A percentile compares a stretch with the other conserved stretches of the same genome.
Conservation (phyloP, 1,139 yeast species). For the Suhomyces coccinellae region DNA sequence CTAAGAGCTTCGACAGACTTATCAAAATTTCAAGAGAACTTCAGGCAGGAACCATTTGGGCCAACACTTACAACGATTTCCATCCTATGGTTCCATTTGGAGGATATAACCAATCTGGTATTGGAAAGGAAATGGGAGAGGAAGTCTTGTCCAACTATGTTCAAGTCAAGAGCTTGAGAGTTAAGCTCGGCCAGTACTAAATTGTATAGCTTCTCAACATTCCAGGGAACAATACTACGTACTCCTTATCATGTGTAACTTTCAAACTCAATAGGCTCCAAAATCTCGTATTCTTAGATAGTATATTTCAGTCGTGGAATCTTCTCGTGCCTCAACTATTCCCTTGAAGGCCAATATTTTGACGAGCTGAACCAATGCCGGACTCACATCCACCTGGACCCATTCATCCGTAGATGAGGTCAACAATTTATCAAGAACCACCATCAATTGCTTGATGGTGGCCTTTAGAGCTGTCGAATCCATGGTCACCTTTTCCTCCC, state of each 20-base stretch:
- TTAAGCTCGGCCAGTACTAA: slow-evolving; percentile 12
- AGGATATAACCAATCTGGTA: slow-evolving; percentile 32
- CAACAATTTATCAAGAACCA: slow-evolving; percentile 6
- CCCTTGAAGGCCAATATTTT: slow-evolving; percentile 21
- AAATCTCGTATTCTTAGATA: slow-evolving; percentile 16
- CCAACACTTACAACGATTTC: slow-evolving; percentile 30
- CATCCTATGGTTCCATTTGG: slow-evolving; percentile 32
- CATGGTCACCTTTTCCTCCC: slow-evolving; percentile 20
- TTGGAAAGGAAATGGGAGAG: slow-evolving; percentile 32
- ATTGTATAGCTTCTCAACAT: background rate
- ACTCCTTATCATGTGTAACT: background rate
- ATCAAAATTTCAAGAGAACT: slow-evolving; percentile 26
- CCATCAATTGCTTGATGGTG: slow-evolving; percentile 14
- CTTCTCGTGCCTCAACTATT: slow-evolving; percentile 17
- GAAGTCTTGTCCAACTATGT: slow-evolving; percentile 28
- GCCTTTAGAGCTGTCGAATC: slow-evolving; percentile 21
- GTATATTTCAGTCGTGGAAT: slow-evolving; percentile 10
- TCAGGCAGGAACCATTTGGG: slow-evolving; percentile 30
- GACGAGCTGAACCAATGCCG: slow-evolving; percentile 18
- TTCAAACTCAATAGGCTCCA: slow-evolving; percentile 7
- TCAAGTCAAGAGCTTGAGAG: slow-evolving; percentile 27
- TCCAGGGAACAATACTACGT: too few species aligned
- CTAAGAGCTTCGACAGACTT: slow-evolving; percentile 45
- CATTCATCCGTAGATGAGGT: slow-evolving; percentile 15
- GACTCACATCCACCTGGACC: slow-evolving; percentile 17